These are phyloP conservation scores for Neofusicoccum sp. DNA, from an alignment of 2,329 filamentous ascomycete genomes.

Conservation along the genomic window DNA sequence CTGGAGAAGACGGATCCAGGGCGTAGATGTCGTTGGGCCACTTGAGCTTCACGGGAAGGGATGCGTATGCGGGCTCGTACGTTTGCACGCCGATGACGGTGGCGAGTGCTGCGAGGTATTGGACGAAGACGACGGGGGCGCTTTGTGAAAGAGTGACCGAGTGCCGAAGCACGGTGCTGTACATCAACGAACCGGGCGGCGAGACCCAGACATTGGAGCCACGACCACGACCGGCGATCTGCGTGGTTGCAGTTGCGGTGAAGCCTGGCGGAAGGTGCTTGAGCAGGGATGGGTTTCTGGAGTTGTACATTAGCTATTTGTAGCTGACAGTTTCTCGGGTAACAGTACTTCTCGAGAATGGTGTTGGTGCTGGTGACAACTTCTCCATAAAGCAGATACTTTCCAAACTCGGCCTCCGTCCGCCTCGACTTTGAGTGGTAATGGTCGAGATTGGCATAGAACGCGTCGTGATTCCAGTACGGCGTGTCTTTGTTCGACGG, in stretches of 20 bases:
- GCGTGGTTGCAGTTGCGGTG: constrained; percentile 82
- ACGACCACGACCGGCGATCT: constrained; percentile 84
- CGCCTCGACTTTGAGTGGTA: constrained; percentile 64
- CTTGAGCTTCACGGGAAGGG: constrained; percentile 82
- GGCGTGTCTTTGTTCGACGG: constrained; percentile 76
- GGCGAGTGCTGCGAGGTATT: constrained; percentile 89
- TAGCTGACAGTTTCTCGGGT: not conserved
- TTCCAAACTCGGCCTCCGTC: constrained; percentile 69
- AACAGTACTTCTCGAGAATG: constrained; percentile 75
- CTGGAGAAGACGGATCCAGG: constrained; percentile 30
- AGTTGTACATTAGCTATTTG: not conserved
- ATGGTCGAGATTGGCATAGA: constrained; percentile 69
- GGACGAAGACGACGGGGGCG: constrained; percentile 87
- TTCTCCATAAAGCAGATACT: constrained; percentile 81
- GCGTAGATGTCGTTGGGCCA: constrained; percentile 91
- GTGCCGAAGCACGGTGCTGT: constrained; percentile 87
- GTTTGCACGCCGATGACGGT: constrained; percentile 79
- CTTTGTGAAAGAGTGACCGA: constrained; percentile 69
- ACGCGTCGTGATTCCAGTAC: constrained; percentile 81
- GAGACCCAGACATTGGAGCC: constrained; percentile 95
- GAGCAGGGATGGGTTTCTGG: constrained; percentile 75
- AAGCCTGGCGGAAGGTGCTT: constrained; percentile 81
- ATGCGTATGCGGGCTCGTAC: constrained; percentile 75
- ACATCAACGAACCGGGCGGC: constrained; percentile 81
- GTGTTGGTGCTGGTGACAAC: constrained; percentile 95